Percentiles rank a stretch among this genome's conserved stretches.
Conservation (phyloP, 2,329 filamentous ascomycete species). For the Fusarium sp. region DNA sequence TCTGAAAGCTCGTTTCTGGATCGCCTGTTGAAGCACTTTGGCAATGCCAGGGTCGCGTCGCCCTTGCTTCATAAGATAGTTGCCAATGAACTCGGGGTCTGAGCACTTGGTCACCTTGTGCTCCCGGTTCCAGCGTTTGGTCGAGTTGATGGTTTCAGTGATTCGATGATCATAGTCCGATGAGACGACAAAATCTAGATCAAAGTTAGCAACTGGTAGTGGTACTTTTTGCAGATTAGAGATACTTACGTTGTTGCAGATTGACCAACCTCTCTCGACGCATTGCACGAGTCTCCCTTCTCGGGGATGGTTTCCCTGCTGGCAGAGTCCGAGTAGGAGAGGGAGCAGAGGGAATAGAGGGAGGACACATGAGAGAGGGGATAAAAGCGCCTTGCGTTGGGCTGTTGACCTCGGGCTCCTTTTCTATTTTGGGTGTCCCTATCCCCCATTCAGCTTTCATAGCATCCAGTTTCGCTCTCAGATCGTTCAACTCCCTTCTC, state of each 20-base stretch:
- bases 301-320: background rate
- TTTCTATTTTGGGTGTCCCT: no score
- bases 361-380: no score
- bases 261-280: background rate
- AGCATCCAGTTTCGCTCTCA: constrained; percentile 38
- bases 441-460: constrained; percentile 11
- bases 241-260: constrained; percentile 17
- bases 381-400: no score
- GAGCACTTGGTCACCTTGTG: constrained; percentile 47
- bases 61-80: constrained; percentile 50
- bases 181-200: background rate
- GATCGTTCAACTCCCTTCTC: constrained; percentile 36
- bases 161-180: constrained; percentile 41
- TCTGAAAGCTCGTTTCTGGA: constrained; percentile 41
- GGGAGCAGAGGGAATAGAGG: background rate
- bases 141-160: constrained; percentile 49
- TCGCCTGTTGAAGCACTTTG: constrained; percentile 46
- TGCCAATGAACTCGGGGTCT: constrained; percentile 45
- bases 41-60: constrained; percentile 49
- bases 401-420: no score
- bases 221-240: background rate
- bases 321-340: background rate
- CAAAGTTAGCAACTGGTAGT: background rate
- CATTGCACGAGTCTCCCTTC: constrained; percentile 27
- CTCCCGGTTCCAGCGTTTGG: constrained; percentile 51